Evolutionary conservation across 1,139 yeast genomes (phyloP), one percentile per base, ranked within the genome.

Genomic region (Taphrina confusa): DNA sequence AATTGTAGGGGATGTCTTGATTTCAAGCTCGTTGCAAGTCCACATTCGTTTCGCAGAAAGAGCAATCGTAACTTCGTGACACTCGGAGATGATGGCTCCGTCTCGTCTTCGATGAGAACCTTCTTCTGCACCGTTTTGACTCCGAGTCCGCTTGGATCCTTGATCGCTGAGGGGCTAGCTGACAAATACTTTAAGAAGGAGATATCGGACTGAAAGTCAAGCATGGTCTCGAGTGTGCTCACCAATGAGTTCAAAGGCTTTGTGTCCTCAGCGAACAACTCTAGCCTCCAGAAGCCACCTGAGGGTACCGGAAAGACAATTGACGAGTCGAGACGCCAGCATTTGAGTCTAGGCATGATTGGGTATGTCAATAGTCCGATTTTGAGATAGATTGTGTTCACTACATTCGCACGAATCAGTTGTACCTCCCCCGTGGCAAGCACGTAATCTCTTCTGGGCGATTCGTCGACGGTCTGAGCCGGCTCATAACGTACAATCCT

Each of bases 271-370:
- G 30, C 22, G 18, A 25, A 28, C 6, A 27, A 18, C 31, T 11
- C 20, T 4, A 42, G 22, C 31, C 9, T 27, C 47, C 47, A 42
- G 20, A 23, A 27, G 6, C 47, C 47, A 2, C 47, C 47, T 6
- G 47, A 42, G 2, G 47, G 47, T 6, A 42, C 47, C 2, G 31
- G 47, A 42, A 42, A 42, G 30, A 42, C 12, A 8, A 42, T 25
- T 4, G 31, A 22, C 1, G 16, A 2, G 16, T 23, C 30, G 16
- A 2, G 30, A 23, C 47, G 16, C 47, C 47, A 42, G 31, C 47
- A 42, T n/a, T 42, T 42, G 31, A 42, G 47, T 23, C 25, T 42
- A 12, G 47, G 31, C 31, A 42, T 23, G n/a, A 42, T 23, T 2
- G 47, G 47, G 25, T 42, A 42, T 11, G 31, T 27, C 16, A 42